These are phyloP conservation scores for Coemansia guatemalensis DNA, from an alignment of 192 early-diverging fungal species.

Conservation along the genomic window DNA sequence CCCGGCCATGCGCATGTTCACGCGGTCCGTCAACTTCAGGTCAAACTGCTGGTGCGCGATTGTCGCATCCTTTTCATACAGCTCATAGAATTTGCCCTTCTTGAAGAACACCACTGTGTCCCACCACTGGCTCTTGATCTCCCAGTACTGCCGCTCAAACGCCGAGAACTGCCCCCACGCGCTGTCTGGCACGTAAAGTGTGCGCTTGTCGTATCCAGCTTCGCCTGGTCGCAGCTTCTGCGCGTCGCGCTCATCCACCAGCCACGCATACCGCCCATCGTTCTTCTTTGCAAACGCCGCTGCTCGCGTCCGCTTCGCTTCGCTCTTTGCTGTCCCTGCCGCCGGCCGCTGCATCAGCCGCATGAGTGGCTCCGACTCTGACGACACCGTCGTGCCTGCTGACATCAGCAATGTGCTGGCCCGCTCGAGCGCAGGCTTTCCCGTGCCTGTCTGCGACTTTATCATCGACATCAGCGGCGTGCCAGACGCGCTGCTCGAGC, in stretches of 20 bases:
- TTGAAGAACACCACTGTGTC: constrained; percentile 98
- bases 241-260: constrained; percentile 78
- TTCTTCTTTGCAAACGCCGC: constrained; percentile 84
- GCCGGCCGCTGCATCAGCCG: constrained; percentile 9
- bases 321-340: constrained; percentile 10
- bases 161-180: constrained; percentile 88
- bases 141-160: constrained; percentile 99
- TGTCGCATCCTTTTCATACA: constrained; percentile 98
- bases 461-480: constrained; percentile 17
- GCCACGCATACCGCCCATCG: constrained; percentile 82
- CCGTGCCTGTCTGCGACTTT: neutral
- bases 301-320: constrained; percentile 53
- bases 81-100: constrained; percentile 98
- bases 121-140: constrained; percentile 93
- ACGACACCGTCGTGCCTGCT: constrained; percentile 15
- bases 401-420: constrained; percentile 24
- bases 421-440: constrained; percentile 11
- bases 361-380: constrained; percentile 17
- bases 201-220: constrained; percentile 88
- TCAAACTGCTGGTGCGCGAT: constrained; percentile 96
- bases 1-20: constrained; percentile 99
- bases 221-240: constrained; percentile 66
- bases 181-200: constrained; percentile 74
- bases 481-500: constrained; percentile 26
- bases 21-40: constrained; percentile 91